Evolutionary conservation across 768 basidiomycete species (phyloP), one percentile per base, ranked within the genome.

Genomic region (Suillus plorans): DNA sequence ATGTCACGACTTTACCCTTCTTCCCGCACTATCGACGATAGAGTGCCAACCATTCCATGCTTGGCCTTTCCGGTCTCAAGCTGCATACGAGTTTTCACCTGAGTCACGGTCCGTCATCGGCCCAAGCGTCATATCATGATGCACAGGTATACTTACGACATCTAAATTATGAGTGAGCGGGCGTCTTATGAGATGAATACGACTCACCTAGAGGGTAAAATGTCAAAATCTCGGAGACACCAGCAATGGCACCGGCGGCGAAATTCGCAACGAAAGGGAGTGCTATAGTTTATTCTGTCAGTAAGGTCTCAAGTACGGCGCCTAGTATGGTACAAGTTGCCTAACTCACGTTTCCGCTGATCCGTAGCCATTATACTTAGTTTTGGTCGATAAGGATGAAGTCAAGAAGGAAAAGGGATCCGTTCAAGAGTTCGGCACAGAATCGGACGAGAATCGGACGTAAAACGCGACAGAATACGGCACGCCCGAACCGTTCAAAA

Each of bases 1-100:
- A 65, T 61, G 57, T 55, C 22, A 8, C 25, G 31, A 73, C 85
- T 69, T 59, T 70, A 97, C 96, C 97, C 97, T 84, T 99, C 97
- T 72, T 93, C 83, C 61, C 84, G 88, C 31, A 99, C 80, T 73
- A 99, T 99, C 16, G 88, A 82, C 64, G 80, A 81, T 77, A 99
- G 89, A 37, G 87, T 93, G 52, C 93, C 91, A 28, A 97, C 81
- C 70, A 99, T 85, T 7, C 95, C 92, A 64, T 86, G 81, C 53
- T 85, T 77, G 42, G 83, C 78, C 78, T 91, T 93, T 4, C 94
- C 94, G 5, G 89, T 92, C 74, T 92, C 91, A n/a, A 99, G 83
- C 75, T 99, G 97, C 89, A 98, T 96, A 34, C 97, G 92, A 25
- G 97, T 99, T 81, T 99, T 98, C 74, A 98, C 95, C 92, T 95